Percentiles rank a stretch among this genome's conserved stretches.
These are phyloP conservation scores for Ustilago loliicola DNA, from an alignment of 1,284 basidiomycete species.

Conservation along the genomic window DNA sequence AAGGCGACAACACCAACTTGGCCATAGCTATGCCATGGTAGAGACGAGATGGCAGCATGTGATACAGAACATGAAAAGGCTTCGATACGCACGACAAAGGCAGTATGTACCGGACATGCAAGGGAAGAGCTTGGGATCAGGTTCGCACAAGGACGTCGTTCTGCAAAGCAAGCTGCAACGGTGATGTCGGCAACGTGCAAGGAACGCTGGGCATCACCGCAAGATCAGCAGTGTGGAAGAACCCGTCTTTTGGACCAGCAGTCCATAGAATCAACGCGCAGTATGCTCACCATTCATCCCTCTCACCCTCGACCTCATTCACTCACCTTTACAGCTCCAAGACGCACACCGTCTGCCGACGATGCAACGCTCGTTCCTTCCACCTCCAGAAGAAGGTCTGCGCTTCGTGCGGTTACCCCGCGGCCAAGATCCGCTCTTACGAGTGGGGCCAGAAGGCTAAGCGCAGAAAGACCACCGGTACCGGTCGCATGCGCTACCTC, in stretches of 20 bases:
- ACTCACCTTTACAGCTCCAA: conserved; percentile 80
- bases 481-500: conserved; percentile 95
- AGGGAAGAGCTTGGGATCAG: background rate
- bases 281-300: conserved; percentile 24
- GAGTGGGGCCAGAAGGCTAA: conserved; percentile 99
- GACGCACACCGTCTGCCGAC: conserved; percentile 86
- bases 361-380: conserved; percentile 91
- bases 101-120: no score
- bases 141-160: background rate
- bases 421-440: conserved; percentile 94
- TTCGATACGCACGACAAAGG: no score
- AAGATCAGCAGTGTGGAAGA: conserved; percentile 8
- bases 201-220: background rate
- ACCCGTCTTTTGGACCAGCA: background rate
- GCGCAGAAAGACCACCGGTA: conserved; percentile 97
- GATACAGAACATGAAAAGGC: no score
- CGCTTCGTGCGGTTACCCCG: conserved; percentile 94
- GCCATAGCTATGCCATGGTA: no score
- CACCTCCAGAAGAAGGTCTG: conserved; percentile 98
- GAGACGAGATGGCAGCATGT: no score
- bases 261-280: background rate
- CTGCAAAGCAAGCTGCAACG: background rate
- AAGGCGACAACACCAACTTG: no score
- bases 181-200: background rate
- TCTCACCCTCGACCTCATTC: background rate